A percentile compares a stretch with the other conserved stretches of the same genome.
phyloP scores from a whole-genome alignment of 1,284 basidiomycete genomes.

The Rhodotorula sp. region DNA sequence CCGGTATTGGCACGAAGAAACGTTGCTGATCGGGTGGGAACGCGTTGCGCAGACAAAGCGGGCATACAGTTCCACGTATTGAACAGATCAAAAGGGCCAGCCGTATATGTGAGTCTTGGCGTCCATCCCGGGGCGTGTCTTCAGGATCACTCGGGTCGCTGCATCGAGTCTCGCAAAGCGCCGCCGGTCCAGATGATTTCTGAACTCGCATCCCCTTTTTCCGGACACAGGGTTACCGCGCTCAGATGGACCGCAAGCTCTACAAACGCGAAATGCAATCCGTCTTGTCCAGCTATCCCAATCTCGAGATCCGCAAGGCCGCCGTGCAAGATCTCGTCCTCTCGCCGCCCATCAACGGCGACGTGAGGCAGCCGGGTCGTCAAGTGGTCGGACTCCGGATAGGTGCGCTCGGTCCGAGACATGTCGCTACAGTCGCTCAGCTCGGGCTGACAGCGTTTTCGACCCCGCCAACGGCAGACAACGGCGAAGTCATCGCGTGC shows the following conservation, averaged over 20 bases:
- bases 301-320: constrained; percentile 67
- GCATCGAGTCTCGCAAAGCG: background rate
- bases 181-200: background rate
- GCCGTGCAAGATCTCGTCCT: constrained; percentile 78
- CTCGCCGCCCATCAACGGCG: constrained; percentile 47
- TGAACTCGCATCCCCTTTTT: no score
- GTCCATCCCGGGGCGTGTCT: background rate
- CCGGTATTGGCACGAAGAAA: background rate
- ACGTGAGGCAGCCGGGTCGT: constrained; percentile 48
- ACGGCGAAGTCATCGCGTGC: constrained; percentile 72
- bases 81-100: constrained; percentile 80
- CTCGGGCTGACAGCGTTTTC: background rate
- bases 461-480: constrained; percentile 54
- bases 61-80: constrained; percentile 84
- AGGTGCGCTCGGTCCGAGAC: constrained; percentile 53
- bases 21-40: background rate
- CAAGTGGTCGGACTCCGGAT: constrained; percentile 67
- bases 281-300: constrained; percentile 63
- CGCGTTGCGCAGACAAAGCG: constrained; percentile 63
- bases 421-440: no score
- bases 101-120: constrained; percentile 68
- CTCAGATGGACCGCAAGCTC: constrained; percentile 78
- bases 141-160: background rate
- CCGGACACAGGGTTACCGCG: constrained; percentile 68
- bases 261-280: constrained; percentile 80